phyloP scores from a whole-genome alignment of 305 asterid species.

The Fraxinus sp. region DNA sequence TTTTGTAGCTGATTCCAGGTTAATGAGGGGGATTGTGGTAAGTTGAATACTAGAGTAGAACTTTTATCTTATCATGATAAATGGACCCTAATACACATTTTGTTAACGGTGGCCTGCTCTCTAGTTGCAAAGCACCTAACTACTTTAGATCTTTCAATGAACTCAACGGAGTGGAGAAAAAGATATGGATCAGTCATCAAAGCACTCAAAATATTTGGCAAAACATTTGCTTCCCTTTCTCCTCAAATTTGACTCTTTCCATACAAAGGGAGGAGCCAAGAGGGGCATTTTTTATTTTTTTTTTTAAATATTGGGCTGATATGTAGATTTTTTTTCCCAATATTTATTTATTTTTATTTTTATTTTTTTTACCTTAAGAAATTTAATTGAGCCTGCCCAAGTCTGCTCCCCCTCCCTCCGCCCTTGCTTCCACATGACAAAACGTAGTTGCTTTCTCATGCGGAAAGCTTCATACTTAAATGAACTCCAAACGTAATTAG shows the following conservation, averaged over 20 bases:
- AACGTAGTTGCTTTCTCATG: not conserved
- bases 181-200: not conserved
- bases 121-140: not conserved
- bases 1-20: not conserved
- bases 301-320: too few species aligned
- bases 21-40: not conserved
- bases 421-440: not conserved
- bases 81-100: not conserved
- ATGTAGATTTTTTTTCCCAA: too few species aligned
- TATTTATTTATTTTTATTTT: too few species aligned
- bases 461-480: not conserved
- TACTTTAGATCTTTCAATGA: not conserved
- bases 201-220: not conserved
- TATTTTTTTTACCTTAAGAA: not conserved
- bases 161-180: not conserved
- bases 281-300: too few species aligned
- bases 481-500: not conserved
- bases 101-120: not conserved
- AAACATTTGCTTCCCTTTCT: not conserved
- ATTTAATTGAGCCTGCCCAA: not conserved
- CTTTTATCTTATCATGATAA: not conserved
- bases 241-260: not conserved
- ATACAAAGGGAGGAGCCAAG: too few species aligned
- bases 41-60: not conserved
- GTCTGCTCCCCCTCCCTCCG: not conserved